These are phyloP conservation scores for Fusarium miscanthi DNA, from an alignment of 2,329 filamentous ascomycete species.

Conservation along the genomic window DNA sequence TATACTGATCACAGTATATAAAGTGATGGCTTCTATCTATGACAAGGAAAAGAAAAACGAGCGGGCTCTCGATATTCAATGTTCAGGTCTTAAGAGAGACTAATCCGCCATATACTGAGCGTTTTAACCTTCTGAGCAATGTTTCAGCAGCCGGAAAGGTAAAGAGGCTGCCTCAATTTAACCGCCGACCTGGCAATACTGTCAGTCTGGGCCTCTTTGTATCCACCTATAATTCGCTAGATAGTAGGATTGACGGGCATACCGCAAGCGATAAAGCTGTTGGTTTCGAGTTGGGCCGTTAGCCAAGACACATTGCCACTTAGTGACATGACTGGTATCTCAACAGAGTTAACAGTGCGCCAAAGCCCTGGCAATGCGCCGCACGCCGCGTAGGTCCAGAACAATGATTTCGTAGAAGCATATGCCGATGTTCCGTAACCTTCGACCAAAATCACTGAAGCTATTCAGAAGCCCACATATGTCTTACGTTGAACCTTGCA, in stretches of 20 bases:
- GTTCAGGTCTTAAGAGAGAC: fast-evolving
- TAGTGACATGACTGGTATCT: neutral
- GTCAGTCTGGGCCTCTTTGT: neutral
- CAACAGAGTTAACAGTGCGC: neutral
- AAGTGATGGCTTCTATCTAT: fast-evolving
- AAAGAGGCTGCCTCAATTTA: neutral
- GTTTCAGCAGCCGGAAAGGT: neutral
- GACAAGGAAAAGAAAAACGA: fast-evolving
- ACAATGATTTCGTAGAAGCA: neutral
- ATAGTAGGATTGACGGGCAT: neutral
- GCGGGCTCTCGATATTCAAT: fast-evolving
- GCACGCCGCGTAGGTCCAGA: fast-evolving
- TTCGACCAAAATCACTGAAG: neutral
- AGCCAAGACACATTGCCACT: neutral
- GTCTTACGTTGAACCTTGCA: neutral
- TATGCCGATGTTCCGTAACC: neutral
- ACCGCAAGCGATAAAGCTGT: fast-evolving
- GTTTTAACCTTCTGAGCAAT: neutral
- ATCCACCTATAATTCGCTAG: neutral
- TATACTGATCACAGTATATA: neutral
- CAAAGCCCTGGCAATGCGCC: neutral
- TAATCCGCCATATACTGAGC: fast-evolving
- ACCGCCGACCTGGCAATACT: neutral
- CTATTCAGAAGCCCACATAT: neutral
- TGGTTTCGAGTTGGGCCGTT: neutral